These are phyloP conservation scores for Suillus spraguei DNA, from an alignment of 768 basidiomycete species.

Conservation along the genomic window DNA sequence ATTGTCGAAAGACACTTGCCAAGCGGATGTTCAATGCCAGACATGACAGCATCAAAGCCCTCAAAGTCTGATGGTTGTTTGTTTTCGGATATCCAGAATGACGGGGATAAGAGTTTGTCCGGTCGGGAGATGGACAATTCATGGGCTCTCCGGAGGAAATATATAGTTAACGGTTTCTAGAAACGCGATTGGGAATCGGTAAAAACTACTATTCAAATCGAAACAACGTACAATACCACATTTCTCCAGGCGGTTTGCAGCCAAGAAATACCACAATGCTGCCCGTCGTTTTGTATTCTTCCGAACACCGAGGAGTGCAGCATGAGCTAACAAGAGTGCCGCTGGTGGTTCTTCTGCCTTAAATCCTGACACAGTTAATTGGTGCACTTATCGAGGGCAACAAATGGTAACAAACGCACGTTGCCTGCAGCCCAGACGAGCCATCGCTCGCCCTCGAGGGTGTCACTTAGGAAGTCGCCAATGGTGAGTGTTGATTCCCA, in stretches of 20 bases:
- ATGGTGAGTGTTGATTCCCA: slow-evolving; percentile 72
- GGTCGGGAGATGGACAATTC: slow-evolving; percentile 56
- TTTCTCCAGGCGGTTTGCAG: slow-evolving; percentile 80
- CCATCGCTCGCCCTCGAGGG: slow-evolving; percentile 82
- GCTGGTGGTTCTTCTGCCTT: slow-evolving; percentile 85
- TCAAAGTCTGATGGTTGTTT: slow-evolving; percentile 37
- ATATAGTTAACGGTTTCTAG: slow-evolving; percentile 85
- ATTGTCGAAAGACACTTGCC: slow-evolving; percentile 42
- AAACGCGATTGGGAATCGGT: slow-evolving; percentile 9
- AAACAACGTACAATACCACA: slow-evolving; percentile 71
- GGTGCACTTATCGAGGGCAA: slow-evolving; percentile 15
- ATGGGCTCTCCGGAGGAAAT: slow-evolving; percentile 74
- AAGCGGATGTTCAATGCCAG: slow-evolving; percentile 79
- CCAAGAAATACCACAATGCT: slow-evolving; percentile 77
- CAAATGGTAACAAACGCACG: slow-evolving; percentile 47
- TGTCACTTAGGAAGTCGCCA: slow-evolving; percentile 56
- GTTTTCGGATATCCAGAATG: slow-evolving; percentile 79
- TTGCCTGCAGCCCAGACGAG: slow-evolving; percentile 83
- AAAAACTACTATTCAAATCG: slow-evolving; percentile 14
- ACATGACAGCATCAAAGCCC: slow-evolving; percentile 64
- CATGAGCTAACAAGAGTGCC: slow-evolving; percentile 80
- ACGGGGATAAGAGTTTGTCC: slow-evolving; percentile 68
- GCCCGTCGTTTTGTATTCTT: slow-evolving; percentile 63
- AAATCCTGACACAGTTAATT: slow-evolving; percentile 30
- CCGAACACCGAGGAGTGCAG: slow-evolving; percentile 66